Evolutionary conservation across 768 basidiomycete species (phyloP).

Genomic region (Leccinum subgranulosum): DNA sequence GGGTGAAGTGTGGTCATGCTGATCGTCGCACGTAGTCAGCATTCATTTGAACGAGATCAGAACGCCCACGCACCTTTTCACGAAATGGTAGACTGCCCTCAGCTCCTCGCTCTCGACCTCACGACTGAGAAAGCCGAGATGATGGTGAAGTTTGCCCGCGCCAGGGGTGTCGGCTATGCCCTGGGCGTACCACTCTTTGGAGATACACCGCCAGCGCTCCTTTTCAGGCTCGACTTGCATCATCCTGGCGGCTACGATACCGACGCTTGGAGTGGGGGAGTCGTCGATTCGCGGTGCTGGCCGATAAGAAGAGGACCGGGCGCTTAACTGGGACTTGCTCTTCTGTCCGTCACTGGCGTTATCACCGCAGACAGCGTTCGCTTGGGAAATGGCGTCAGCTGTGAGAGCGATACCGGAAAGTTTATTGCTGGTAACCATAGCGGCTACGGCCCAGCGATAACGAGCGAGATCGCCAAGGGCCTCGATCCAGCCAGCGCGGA

Average conservation of each 20-base stretch:
- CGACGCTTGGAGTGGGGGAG: slow-evolving; percentile 74
- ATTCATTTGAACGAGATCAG: neutral
- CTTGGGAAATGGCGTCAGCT: slow-evolving; percentile 51
- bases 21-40: slow-evolving; percentile 5
- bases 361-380: slow-evolving; percentile 31
- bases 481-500: slow-evolving; percentile 89
- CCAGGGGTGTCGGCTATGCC: slow-evolving; percentile 89
- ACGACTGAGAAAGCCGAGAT: slow-evolving; percentile 82
- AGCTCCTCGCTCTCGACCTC: slow-evolving; percentile 83
- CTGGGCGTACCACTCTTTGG: slow-evolving; percentile 88
- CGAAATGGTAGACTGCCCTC: slow-evolving; percentile 87
- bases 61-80: slow-evolving; percentile 69
- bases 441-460: slow-evolving; percentile 95
- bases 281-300: slow-evolving; percentile 59
- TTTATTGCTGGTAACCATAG: slow-evolving; percentile 59
- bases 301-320: slow-evolving; percentile 39
- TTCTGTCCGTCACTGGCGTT: slow-evolving; percentile 29
- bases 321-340: slow-evolving; percentile 32
- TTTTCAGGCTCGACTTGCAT: slow-evolving; percentile 89
- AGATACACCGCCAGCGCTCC: slow-evolving; percentile 87
- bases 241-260: slow-evolving; percentile 74
- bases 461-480: slow-evolving; percentile 94
- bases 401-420: slow-evolving; percentile 47
- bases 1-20: slow-evolving; percentile 93
- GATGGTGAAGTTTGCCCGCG: slow-evolving; percentile 92